Percentiles rank a stretch among this genome's conserved stretches.
Conservation (phyloP, 148 eudicot genomes). For the Selenicereus undatus region DNA sequence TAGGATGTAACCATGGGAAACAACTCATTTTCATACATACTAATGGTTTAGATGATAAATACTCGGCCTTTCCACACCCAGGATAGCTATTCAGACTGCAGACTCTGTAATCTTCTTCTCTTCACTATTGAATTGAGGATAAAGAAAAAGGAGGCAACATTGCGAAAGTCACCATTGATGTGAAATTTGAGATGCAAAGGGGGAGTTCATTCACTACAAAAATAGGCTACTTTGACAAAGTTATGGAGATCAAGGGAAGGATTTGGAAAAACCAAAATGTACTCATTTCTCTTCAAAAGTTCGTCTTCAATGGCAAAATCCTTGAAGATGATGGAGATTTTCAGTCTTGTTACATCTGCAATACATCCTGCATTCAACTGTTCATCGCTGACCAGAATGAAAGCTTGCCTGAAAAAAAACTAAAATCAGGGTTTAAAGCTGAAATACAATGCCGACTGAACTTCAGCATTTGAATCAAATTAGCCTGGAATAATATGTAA, state of each 20-base stretch:
- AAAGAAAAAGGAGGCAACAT: not conserved
- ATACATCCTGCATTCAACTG: not conserved
- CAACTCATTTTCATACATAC: not conserved
- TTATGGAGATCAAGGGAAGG: conserved; percentile 47
- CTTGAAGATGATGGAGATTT: not conserved
- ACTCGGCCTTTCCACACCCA: not conserved
- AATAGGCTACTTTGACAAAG: conserved; percentile 47
- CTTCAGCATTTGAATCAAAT: not conserved
- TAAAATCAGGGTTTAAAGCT: not conserved
- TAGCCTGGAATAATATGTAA: no score
- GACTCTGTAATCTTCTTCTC: not conserved
- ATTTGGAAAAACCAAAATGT: conserved; percentile 38
- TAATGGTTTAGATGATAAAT: not conserved
- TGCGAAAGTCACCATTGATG: not conserved
- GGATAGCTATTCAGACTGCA: not conserved
- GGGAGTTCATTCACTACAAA: conserved; percentile 40
- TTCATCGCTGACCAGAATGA: not conserved
- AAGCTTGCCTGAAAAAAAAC: not conserved
- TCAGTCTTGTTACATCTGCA: not conserved
- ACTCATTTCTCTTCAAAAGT: conserved; percentile 17
- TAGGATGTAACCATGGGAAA: not conserved
- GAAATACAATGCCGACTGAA: not conserved
- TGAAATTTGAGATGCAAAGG: conserved; percentile 30
- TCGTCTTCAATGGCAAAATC: not conserved
- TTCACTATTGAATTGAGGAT: not conserved